Base-by-base conservation (phyloP, 164 flowering plant genomes). In the Tetrastigma voinierianum region DNA sequence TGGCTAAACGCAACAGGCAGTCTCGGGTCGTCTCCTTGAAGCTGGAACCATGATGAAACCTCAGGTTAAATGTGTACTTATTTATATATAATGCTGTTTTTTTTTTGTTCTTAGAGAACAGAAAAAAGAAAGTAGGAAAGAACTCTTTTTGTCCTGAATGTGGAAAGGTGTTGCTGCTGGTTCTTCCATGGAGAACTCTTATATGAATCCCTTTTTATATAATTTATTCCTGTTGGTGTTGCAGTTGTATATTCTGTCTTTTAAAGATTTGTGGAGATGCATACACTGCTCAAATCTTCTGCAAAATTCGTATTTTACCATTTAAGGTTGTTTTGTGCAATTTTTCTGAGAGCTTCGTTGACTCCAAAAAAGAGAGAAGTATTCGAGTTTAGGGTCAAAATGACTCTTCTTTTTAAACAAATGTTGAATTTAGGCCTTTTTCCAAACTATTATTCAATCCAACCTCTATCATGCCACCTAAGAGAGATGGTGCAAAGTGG, bases 11-110 rank as follows among this genome's bases (percentile, higher is more conserved):
- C 58, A 94, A 87, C 77, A 77, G 98, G 73, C 98, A 90, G 70
- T 87, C 93, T 0, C 81, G 98, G 52, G 96, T 94, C 25, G 97
- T 94, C 53, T 91, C 97, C 52, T 69, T 94, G 82, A 94, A 94
- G 87, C 87, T 91, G 71, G 98, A 94, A 78, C 96, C 96, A 10
- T 93, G 77, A 86, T 60, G 61, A 40, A 43, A 53, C 40, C 40
- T 32, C 40, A 32, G 40, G 68, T 61, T 58, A 2, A 24, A 10
- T 16, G 18, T 12, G 32, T n/a, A 18, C 46, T 49, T 65, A 59
- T 68, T 63, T 67, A 70, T 23, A 63, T 70, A 67, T 67, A 9
- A 32, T 53, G 49, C 59, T 51, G 59, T 61, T 65, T 24, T 70
- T 10, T 44, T 58, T 64, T 68, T 63, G 2, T 58, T 18, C 24